phyloP scores from a whole-genome alignment of 2,329 filamentous ascomycete species.

The Stachybotrys echinatus region DNA sequence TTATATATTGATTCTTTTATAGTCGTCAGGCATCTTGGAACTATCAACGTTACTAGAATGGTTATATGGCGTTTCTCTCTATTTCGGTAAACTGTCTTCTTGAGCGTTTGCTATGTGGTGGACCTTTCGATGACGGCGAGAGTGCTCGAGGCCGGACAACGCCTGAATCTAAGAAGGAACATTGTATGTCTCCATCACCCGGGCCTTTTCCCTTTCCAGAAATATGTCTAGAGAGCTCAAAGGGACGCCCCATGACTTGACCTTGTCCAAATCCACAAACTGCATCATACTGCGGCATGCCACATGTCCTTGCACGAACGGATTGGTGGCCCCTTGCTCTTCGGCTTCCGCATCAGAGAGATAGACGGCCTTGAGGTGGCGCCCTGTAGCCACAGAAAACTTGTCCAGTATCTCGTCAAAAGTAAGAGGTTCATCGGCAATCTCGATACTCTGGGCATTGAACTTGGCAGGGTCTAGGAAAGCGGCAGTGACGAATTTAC shows the following conservation, averaged over 20 bases:
- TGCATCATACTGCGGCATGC: conserved; percentile 25
- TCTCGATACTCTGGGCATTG: conserved; percentile 28
- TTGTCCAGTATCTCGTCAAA: conserved; percentile 27
- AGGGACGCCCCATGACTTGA: conserved; percentile 31
- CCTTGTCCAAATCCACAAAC: conserved; percentile 28
- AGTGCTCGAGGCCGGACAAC: neutral
- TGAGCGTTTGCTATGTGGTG: no score
- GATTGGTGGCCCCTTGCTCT: conserved; percentile 25
- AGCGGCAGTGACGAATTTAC: conserved; percentile 35
- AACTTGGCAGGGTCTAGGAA: conserved; percentile 36
- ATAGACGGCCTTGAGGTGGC: conserved; percentile 28
- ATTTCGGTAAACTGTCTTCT: no score
- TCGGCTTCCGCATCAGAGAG: conserved; percentile 36
- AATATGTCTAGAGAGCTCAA: conserved; percentile 38
- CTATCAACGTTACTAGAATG: no score
- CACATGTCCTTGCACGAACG: conserved; percentile 32
- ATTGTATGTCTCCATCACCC: conserved; percentile 21
- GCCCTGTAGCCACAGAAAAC: conserved; percentile 26
- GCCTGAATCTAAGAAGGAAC: conserved; percentile 1
- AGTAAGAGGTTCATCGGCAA: conserved; percentile 34
- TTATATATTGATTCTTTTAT: no score
- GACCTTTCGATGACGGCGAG: no score
- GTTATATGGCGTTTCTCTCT: no score
- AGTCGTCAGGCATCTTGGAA: no score
- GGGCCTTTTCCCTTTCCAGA: conserved; percentile 31